Evolutionary conservation across 495 filamentous ascomycete genomes (phyloP), one percentile per base, ranked within the genome.

Genomic region (Chaetomidium leptoderma): DNA sequence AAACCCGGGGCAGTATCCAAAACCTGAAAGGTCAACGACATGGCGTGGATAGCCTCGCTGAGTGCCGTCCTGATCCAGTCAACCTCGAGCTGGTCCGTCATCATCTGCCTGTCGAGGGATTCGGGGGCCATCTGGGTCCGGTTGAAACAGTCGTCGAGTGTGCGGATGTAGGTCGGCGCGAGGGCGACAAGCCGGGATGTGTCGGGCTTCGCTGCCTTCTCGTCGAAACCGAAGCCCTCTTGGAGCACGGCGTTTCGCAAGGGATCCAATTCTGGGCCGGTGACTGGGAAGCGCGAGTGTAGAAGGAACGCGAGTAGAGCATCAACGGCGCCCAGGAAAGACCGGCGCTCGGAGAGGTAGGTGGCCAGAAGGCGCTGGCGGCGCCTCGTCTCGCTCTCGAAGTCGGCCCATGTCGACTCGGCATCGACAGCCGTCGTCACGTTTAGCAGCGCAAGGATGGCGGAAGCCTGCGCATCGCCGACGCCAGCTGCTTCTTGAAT

Each of bases 11-110:
- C 64, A 5, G 76, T 76, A 42, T 88, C 85, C 44, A 92, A 65
- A 24, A 86, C 76, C 40, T 88, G 77, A 57, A 95, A 90, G 40
- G 91, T 68, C 11, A 90, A 72, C 33, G 90, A 83, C 75, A 95
- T 74, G 37, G 86, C 79, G 64, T 91, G 86, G 35, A 86, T 74
- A 19, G 86, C 78, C 66, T 92, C 88, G 30, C 85, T 79, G 35
- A 90, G 72, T 23, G 81, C 74, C 14, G 76, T 82, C 46, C 79
- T 81, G 16, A 74, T 70, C 86, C 88, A 93, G 52, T 80, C 72
- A 21, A 80, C 68, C 61, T 86, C 82, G 24, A 84, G 65, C 39
- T 82, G 77, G 14, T 79, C 76, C 27, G 65, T 72, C 14, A 69
- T 29, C 7, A 76, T 26, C 7, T 48, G 42, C 7, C 63, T 57